Conservation (phyloP, 1,284 basidiomycete species). For the Tetrapyrgos nigripes region DNA sequence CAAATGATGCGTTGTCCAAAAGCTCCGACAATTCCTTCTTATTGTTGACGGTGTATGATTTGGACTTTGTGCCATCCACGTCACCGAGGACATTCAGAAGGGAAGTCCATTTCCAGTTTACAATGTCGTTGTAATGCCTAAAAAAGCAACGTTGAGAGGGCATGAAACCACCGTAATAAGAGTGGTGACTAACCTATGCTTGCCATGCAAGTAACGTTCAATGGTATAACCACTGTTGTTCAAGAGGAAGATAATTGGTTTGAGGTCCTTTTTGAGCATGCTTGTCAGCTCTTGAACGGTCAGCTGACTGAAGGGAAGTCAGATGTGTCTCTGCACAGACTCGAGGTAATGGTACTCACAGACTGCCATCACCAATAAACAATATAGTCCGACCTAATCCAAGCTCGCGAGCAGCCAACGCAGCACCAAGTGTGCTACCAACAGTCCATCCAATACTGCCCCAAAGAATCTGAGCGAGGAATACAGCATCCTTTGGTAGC, state of each 20-base stretch:
- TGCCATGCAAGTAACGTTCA: constrained; percentile 82
- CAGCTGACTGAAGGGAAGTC: constrained; percentile 56
- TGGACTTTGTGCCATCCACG: constrained; percentile 56
- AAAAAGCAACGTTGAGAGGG: constrained; percentile 24
- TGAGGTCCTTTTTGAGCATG: constrained; percentile 73
- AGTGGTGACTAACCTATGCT: constrained; percentile 39
- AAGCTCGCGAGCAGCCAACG: constrained; percentile 78
- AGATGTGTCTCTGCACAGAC: neutral
- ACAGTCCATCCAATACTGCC: constrained; percentile 90
- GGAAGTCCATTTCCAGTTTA: constrained; percentile 73
- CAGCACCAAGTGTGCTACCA: constrained; percentile 77
- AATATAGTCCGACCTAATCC: constrained; percentile 75
- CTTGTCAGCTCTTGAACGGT: constrained; percentile 81
- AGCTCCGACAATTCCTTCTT: constrained; percentile 71
- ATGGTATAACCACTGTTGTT: constrained; percentile 94
- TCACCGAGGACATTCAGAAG: constrained; percentile 68
- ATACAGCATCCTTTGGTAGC: constrained; percentile 69
- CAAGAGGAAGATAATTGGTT: constrained; percentile 84
- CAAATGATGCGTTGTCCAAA: constrained; percentile 65
- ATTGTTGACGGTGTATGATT: constrained; percentile 69
- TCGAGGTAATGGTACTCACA: constrained; percentile 47
- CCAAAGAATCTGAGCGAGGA: constrained; percentile 84
- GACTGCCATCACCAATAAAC: constrained; percentile 87
- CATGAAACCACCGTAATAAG: neutral
- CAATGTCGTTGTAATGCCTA: constrained; percentile 78